Percentiles rank a stretch among this genome's conserved stretches.
Conservation (phyloP, 2,329 filamentous ascomycete genomes). For the Microthyrium microscopicum region DNA sequence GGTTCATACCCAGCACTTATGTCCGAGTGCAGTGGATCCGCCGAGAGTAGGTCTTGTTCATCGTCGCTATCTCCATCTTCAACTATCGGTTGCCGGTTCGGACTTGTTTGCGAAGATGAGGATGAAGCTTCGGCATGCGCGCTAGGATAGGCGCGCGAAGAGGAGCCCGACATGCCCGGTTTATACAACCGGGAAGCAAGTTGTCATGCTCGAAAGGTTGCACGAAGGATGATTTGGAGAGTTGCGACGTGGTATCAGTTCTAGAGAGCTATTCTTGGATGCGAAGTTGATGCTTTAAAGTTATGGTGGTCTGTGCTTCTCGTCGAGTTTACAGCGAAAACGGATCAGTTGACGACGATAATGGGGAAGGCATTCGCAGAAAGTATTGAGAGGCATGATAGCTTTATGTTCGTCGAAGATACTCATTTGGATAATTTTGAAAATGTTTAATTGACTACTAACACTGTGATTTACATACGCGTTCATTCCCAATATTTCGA, state of each 20-base stretch:
- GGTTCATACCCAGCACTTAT: slow-evolving; percentile 26
- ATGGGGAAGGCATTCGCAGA: slow-evolving; percentile 37
- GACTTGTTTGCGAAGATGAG: neutral
- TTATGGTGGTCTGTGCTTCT: too few relatives aligned
- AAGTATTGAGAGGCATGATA: too few relatives aligned
- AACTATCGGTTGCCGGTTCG: slow-evolving; percentile 6
- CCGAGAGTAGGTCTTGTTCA: slow-evolving; percentile 31
- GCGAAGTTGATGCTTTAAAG: too few relatives aligned
- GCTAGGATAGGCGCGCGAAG: neutral
- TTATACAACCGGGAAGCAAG: too few relatives aligned
- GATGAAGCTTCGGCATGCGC: slow-evolving; percentile 5
- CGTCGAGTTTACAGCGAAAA: too few relatives aligned
- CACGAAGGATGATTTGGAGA: too few relatives aligned
- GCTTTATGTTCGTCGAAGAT: too few relatives aligned
- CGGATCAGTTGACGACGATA: slow-evolving; percentile 38
- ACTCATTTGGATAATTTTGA: neutral
- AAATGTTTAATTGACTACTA: neutral
- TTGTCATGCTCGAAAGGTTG: too few relatives aligned
- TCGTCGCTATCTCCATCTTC: slow-evolving; percentile 32
- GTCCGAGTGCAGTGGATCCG: slow-evolving; percentile 39
- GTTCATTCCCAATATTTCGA: too few relatives aligned
- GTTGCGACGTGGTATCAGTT: too few relatives aligned
- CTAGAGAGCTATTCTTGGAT: too few relatives aligned
- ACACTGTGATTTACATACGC: too few relatives aligned
- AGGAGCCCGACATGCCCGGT: slow-evolving; percentile 9